A percentile compares a stretch with the other conserved stretches of the same genome.
Evolutionary conservation across 768 basidiomycete genomes (phyloP).

Genomic region (Fomitopsis serialis): DNA sequence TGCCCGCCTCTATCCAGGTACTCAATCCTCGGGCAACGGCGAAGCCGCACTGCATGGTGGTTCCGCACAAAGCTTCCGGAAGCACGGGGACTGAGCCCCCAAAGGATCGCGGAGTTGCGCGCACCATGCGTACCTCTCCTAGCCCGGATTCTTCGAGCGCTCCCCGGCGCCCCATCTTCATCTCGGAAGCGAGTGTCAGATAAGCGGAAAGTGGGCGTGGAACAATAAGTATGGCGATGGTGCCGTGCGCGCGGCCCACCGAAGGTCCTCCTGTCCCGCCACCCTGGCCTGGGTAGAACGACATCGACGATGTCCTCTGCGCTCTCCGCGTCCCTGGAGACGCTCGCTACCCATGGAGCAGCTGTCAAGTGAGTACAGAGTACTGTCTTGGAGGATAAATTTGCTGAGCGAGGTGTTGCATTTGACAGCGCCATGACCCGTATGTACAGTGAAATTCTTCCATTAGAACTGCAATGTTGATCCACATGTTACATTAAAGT

Average conservation of each 20-base stretch:
- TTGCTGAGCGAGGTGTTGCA: too few relatives aligned
- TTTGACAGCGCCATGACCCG: constrained; percentile 18
- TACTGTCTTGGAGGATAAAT: background rate
- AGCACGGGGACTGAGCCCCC: background rate
- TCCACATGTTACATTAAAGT: constrained; percentile 8
- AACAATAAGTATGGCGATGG: background rate
- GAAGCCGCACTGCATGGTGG: too few relatives aligned
- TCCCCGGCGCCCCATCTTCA: background rate
- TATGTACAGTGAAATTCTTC: constrained; percentile 4
- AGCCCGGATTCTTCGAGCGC: background rate
- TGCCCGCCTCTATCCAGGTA: background rate
- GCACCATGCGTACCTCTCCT: background rate
- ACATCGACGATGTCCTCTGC: constrained; percentile 13
- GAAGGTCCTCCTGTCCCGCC: constrained; percentile 3
- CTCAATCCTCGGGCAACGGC: too few relatives aligned
- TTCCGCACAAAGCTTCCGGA: background rate
- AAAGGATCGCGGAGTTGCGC: constrained; percentile 1
- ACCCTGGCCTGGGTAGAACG: constrained; percentile 7
- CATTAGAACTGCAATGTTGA: background rate
- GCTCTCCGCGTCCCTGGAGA: constrained; percentile 14
- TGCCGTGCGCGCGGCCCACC: background rate
- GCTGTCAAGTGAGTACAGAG: constrained; percentile 21
- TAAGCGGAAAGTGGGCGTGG: background rate
- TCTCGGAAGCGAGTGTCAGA: background rate
- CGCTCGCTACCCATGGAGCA: constrained; percentile 14